Conservation (phyloP, 371 early-diverging fungal genomes). For the Mortierella sp. region DNA sequence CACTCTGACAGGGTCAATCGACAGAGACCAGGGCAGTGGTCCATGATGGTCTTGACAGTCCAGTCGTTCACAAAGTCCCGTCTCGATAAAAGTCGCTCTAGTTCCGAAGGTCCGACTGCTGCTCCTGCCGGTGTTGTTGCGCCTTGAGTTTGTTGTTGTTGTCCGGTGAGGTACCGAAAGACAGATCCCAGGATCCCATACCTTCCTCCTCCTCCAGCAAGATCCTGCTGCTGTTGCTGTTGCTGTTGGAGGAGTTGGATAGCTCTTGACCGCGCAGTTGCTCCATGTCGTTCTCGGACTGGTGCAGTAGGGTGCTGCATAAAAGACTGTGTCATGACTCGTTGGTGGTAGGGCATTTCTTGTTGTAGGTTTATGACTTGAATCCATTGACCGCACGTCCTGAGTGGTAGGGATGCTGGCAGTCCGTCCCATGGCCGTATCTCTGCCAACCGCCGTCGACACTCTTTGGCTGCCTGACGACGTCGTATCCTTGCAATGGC, state of each 20-base stretch:
- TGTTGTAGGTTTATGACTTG: slow-evolving; percentile 52
- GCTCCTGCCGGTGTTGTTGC: not conserved
- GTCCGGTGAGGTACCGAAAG: slow-evolving; percentile 5
- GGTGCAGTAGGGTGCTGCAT: slow-evolving; percentile 14
- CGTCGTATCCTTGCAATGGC: slow-evolving; percentile 30
- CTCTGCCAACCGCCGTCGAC: slow-evolving; percentile 28
- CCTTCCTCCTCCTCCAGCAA: not conserved
- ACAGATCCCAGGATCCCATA: slow-evolving; percentile 21
- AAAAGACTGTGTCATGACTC: slow-evolving; percentile 15
- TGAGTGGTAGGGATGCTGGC: slow-evolving; percentile 31
- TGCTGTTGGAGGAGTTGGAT: slow-evolving; percentile 9
- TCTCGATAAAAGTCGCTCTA: slow-evolving; percentile 19
- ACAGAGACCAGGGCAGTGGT: slow-evolving; percentile 44
- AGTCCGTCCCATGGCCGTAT: slow-evolving; percentile 31
- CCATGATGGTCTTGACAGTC: slow-evolving; percentile 38
- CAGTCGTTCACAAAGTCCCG: slow-evolving; percentile 40
- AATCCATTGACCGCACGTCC: slow-evolving; percentile 51
- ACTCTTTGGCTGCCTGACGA: slow-evolving; percentile 17
- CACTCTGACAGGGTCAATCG: slow-evolving; percentile 53
- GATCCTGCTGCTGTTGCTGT: slow-evolving; percentile 5
- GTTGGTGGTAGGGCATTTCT: slow-evolving; percentile 33
- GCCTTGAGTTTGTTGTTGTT: not conserved
- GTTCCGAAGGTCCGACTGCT: not conserved
- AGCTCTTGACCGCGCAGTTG: not conserved
- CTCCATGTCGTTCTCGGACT: not conserved